Conservation (phyloP, 164 flowering plant genomes). For the grape (Vitis vinifera) region ASM3070453v1 NC_081810.1:8613501-8614000, state of each 20-base stretch:
- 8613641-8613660: conserved; percentile 28
- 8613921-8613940: conserved; percentile 44
- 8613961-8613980: conserved; percentile 39
- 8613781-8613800: conserved; percentile 44
- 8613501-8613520: conserved; percentile 43
- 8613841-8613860: conserved; percentile 33
- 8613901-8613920: conserved; percentile 25
- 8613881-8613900: conserved; percentile 23
- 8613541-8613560: conserved; percentile 31
- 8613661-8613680: conserved; percentile 36
- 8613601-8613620: conserved; percentile 46
- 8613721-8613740: conserved; percentile 40
- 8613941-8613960: conserved; percentile 26
- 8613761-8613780: conserved; percentile 39
- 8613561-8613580: conserved; percentile 31
- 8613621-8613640: conserved; percentile 43
- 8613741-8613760: conserved; percentile 22
- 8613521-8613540: conserved; percentile 43
- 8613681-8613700: conserved; percentile 38
- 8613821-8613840: conserved; percentile 43
- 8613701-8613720: conserved; percentile 43
- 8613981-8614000: conserved; percentile 18
- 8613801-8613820: conserved; percentile 47
- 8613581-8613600: conserved; percentile 37
- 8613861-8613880: conserved; percentile 30